Evolutionary conservation across 768 basidiomycete genomes (phyloP).

Genomic region (Phylloporus scabripes): DNA sequence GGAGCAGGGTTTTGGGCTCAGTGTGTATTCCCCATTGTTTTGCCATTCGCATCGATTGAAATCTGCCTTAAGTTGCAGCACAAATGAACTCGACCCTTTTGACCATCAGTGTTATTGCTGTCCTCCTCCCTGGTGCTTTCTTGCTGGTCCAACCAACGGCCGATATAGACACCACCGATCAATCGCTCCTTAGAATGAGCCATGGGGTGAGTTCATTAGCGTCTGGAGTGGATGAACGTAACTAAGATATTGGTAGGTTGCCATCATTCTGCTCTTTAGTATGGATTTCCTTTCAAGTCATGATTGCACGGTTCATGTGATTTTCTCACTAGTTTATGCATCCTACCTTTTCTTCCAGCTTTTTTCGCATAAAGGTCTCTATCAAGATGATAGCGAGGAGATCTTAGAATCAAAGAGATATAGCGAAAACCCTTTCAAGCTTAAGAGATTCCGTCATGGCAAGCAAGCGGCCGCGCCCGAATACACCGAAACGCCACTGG

Average conservation of each 20-base stretch:
- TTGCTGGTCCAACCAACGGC: constrained; percentile 47
- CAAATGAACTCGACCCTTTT: constrained; percentile 72
- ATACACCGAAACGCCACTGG: constrained; percentile 4
- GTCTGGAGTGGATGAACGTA: neutral
- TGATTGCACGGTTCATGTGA: neutral
- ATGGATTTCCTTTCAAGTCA: constrained; percentile 19
- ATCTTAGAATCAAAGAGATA: constrained; percentile 38
- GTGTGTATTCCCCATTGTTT: constrained; percentile 35
- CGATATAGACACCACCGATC: constrained; percentile 19
- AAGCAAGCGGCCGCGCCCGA: constrained; percentile 5
- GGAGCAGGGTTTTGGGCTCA: constrained; percentile 71
- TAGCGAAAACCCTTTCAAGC: constrained; percentile 34
- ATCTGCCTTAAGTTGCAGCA: constrained; percentile 49
- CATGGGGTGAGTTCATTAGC: constrained; percentile 50
- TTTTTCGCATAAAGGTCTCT: constrained; percentile 71
- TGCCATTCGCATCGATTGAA: neutral
- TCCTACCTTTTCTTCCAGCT: constrained; percentile 78
- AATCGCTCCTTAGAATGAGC: constrained; percentile 66
- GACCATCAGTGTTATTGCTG: constrained; percentile 69
- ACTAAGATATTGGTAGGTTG: constrained; percentile 43
- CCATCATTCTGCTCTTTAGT: constrained; percentile 76
- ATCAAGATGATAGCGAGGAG: constrained; percentile 41
- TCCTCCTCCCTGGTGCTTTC: constrained; percentile 76
- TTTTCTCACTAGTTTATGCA: constrained; percentile 49
- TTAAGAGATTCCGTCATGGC: constrained; percentile 15